Evolutionary conservation across 2,329 filamentous ascomycete genomes (phyloP), one percentile per base, ranked within the genome.

Genomic region (Aspergillus glaucus): DNA sequence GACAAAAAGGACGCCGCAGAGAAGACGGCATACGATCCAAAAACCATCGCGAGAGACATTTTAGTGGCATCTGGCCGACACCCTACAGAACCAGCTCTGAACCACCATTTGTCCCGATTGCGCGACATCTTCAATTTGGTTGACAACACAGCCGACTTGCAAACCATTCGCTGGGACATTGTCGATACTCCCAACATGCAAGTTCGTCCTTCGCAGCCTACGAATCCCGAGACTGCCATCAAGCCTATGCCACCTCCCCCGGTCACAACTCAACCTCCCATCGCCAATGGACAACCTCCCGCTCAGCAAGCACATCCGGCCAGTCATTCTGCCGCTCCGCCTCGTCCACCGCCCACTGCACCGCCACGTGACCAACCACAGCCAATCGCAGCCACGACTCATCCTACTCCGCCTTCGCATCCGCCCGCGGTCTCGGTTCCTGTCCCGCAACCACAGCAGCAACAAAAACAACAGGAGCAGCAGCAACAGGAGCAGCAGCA

Each of bases 41-140:
- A 75, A 41, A 85, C 80, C 0, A 82, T 86, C 51, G 82, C 82
- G 4, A 70, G 80, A 45, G 81, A 85, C 60, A 74, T 87, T 6
- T 67, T 86, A 9, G 75, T 85, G 44, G 79, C 80, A 14, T 74
- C 80, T 10, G 80, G 80, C 14, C 76, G 78, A 49, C 82, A 86
- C 60, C 82, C 82, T 0, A 75, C 75, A 8, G 78, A 82, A 62
- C 66, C 75, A 22, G 65, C 72, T 2, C 64, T 87, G 32, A 87
- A 87, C 57, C 70, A 73, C 26, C 82, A 86, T 66, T 66, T 86
- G 50, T 70, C 76, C 48, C 58, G 69, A 30, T 60, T 80, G 6
- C 71, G 68, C 34, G 63, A 66, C 6, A 69, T 62, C 3, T 69
- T 80, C 40, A 28, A 58, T 14, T 62, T 64, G 8, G 67, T 82